These are phyloP conservation scores for Hypomontagnella submonticulosa DNA, from an alignment of 495 filamentous ascomycete genomes.

Conservation along the genomic window DNA sequence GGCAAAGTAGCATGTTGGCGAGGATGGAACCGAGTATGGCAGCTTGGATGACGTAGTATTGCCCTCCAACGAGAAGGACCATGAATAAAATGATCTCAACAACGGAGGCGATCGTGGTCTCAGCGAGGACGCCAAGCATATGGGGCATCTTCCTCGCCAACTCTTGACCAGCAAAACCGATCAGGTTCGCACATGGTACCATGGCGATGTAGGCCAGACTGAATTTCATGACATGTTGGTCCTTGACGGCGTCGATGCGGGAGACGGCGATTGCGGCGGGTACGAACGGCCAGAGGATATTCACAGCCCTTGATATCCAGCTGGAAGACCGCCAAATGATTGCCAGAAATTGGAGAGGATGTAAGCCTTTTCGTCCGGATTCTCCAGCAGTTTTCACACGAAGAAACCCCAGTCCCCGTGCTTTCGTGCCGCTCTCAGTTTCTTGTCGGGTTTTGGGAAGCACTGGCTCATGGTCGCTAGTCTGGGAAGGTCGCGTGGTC, in stretches of 20 bases:
- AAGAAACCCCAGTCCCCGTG: conserved; percentile 19
- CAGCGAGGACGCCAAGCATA: conserved; percentile 78
- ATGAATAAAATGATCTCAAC: conserved; percentile 89
- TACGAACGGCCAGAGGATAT: conserved; percentile 66
- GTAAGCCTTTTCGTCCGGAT: conserved; percentile 57
- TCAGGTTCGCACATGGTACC: conserved; percentile 86
- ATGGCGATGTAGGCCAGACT: conserved; percentile 68
- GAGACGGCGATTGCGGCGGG: conserved; percentile 62
- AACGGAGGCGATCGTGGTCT: conserved; percentile 78
- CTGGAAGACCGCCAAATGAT: conserved; percentile 58
- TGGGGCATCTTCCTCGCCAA: conserved; percentile 81
- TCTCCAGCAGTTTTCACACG: conserved; percentile 53
- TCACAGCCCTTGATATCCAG: conserved; percentile 54
- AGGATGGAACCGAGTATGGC: conserved; percentile 85
- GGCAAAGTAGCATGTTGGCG: conserved; percentile 79
- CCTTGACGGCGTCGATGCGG: conserved; percentile 41
- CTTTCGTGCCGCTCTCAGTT: conserved; percentile 6
- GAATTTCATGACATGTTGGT: conserved; percentile 63
- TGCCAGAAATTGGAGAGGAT: conserved; percentile 54
- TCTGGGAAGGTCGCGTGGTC: conserved; percentile 20
- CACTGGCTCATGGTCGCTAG: conserved; percentile 24
- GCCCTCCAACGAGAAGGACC: conserved; percentile 66
- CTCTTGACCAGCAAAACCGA: conserved; percentile 87
- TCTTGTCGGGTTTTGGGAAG: conserved; percentile 43
- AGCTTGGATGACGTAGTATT: conserved; percentile 80